A percentile compares a stretch with the other conserved stretches of the same genome.
Conservation (phyloP, 257 asterid species). For the Gentiana straminea region DNA sequence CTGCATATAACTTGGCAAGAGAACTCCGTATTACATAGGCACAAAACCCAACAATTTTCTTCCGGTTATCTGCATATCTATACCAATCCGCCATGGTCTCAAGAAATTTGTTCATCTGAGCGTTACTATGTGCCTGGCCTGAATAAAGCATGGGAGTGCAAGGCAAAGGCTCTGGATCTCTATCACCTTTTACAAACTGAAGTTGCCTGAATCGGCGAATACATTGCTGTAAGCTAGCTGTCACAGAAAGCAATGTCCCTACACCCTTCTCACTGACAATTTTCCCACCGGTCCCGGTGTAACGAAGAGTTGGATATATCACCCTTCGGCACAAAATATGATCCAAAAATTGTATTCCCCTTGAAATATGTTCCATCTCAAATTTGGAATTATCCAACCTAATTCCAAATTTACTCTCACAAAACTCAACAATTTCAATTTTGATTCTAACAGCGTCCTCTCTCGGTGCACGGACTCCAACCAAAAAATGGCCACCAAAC, state of each 20-base stretch:
- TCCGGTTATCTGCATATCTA: constrained; percentile 83
- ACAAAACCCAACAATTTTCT: constrained; percentile 88
- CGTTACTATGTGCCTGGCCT: constrained; percentile 91
- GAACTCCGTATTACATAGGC: constrained; percentile 93
- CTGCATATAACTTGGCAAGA: constrained; percentile 88
- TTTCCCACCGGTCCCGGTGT: constrained; percentile 74
- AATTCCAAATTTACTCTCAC: constrained; percentile 43
- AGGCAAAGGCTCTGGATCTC: constrained; percentile 92
- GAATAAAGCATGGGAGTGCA: constrained; percentile 96
- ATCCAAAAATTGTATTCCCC: constrained; percentile 85
- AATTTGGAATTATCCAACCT: constrained; percentile 70
- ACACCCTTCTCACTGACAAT: constrained; percentile 81
- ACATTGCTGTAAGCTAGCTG: constrained; percentile 82
- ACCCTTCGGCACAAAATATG: constrained; percentile 78
- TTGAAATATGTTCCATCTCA: constrained; percentile 71
- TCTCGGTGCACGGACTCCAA: constrained; percentile 84
- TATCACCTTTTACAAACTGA: constrained; percentile 73
- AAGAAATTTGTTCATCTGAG: constrained; percentile 88
- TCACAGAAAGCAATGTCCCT: constrained; percentile 84
- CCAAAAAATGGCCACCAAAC: constrained; percentile 72
- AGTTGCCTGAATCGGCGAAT: constrained; percentile 71
- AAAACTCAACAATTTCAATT: constrained; percentile 63
- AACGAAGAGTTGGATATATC: constrained; percentile 83
- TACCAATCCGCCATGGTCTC: constrained; percentile 99
- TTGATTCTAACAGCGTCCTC: constrained; percentile 72